Base-by-base conservation (phyloP, 116 monocot species). In the Phalaenopsis hybrid region DNA sequence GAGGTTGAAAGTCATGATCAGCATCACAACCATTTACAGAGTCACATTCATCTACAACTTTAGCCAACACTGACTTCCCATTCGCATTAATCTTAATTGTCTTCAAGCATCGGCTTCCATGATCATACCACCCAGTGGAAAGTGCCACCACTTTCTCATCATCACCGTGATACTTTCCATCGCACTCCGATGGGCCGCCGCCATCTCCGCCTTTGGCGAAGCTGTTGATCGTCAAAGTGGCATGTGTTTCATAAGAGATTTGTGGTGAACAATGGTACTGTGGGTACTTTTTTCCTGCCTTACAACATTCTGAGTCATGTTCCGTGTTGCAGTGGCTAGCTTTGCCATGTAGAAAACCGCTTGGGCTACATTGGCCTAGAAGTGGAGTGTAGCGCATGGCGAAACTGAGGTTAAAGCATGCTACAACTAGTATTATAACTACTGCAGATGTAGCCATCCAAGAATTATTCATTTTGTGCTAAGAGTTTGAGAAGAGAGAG, bases 31-130 rank as follows among this genome's bases (percentile, higher is more conserved):
- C 81, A 51, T 81, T 33, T 10, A 81, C 50, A 2, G 81, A 81
- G 37, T 81, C 81, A 6, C 70, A 81, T 50, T 81, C 81, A 72
- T 81, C 81, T 10, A 81, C 81, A 45, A 81, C 81, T 37, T 72
- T 81, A 43, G 81, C 81, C 46, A 72, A 13, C 28, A 81, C 81
- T 16, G 81, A 73, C 13, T 37, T 81, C 17, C 73, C 73, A 37
- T 81, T 55, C 0, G 72, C 81, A 9, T 50, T 70, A 31, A 81
- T 81, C 81, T 33, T 70, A 50, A 81, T 81, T 3, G 55, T 48
- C 6, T 74, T 70, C 73, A 34, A 72, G 49, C 81, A 81, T 48
- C 81, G 21, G 52, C 73, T 81, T 4, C 81, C 81, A 46, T 33
- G 16, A 69, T 81, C 11, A 50, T 69, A 68, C 61, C 59, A 13